Evolutionary conservation across 139 green algal genomes (phyloP).

Genomic region (Coccomyxa sp.): DNA sequence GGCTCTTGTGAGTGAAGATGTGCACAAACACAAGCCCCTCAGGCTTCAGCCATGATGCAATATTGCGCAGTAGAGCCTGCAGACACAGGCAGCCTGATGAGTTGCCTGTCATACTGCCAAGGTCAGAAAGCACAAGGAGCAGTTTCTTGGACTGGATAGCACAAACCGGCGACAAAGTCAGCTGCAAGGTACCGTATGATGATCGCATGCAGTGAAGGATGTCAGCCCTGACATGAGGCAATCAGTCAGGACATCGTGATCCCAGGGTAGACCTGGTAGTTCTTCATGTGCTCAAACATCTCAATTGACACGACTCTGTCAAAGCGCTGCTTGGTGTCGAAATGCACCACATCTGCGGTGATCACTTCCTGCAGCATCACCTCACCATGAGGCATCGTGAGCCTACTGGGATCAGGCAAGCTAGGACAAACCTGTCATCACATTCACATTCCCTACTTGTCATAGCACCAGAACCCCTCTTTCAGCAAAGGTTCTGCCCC

Average conservation of each 20-base stretch:
- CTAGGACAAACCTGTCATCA: too few relatives aligned
- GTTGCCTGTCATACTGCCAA: too few relatives aligned
- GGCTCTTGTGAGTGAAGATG: slow-evolving; percentile 81
- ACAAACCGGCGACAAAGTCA: too few relatives aligned
- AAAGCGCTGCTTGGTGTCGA: slow-evolving; percentile 52
- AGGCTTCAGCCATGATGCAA: slow-evolving; percentile 73
- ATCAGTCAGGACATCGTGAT: background rate
- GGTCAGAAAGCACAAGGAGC: too few relatives aligned
- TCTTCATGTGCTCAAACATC: slow-evolving; percentile 97
- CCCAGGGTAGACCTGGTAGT: slow-evolving; percentile 26
- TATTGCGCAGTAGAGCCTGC: slow-evolving; percentile 62
- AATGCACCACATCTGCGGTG: slow-evolving; percentile 74
- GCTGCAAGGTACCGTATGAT: too few relatives aligned
- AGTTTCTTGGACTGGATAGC: too few relatives aligned
- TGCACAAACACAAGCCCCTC: slow-evolving; percentile 88
- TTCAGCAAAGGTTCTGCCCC: too few relatives aligned
- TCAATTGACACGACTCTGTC: slow-evolving; percentile 94
- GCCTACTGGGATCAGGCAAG: too few relatives aligned
- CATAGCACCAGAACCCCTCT: too few relatives aligned
- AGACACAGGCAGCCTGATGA: too few relatives aligned
- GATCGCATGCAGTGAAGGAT: background rate
- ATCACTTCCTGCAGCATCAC: slow-evolving; percentile 26
- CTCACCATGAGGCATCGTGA: too few relatives aligned
- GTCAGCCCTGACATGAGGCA: background rate
- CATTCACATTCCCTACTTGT: too few relatives aligned